Base-by-base conservation (phyloP, 2,329 filamentous ascomycete species). In the Ophiostoma tasmaniense region DNA sequence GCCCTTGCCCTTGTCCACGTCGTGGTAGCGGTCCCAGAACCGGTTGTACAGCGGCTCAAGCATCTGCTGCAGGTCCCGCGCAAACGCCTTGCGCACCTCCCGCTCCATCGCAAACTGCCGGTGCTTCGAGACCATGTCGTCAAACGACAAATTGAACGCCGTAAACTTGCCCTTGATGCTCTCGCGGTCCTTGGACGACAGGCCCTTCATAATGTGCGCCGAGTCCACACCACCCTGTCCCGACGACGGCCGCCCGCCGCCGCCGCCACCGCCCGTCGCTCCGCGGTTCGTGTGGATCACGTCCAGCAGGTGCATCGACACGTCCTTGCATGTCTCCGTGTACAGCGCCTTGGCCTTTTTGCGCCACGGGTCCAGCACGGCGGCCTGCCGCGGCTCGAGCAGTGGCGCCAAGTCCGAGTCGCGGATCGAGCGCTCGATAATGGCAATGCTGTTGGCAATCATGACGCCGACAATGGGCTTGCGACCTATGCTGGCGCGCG, bases 11-110 rank as follows among this genome's bases (percentile, higher is more conserved):
- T 97, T 97, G 80, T 98, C 94, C 73, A 98, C 89, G 79, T 98
- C 95, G 77, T 97, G 93, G 77, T 99, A 99, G 35, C 94, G 87
- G 79, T 98, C 95, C 88, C 92, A 98, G 80, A 99, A 99, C 64
- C 95, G 86, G 71, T 90, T 90, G 80, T 99, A 99, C 17, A 99
- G 84, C 68, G 94, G 93, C 80, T 98, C 94, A 69, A 99, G 89
- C 80, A 97, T 92, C 74, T 89, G 89, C 77, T 95, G 92, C 72
- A 98, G 89, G 76, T 97, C 93, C 74, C 89, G 88, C 20, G 88
- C 89, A 75, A 98, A 85, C 79, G 90, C 87, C 71, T 87, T 85
- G 61, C 92, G 87, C 39, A 98, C 94, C 77, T 98, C 94, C 30
- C 87, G 87, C 80, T 99, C 95, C 91, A 98, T 97, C 75, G 84